These are phyloP conservation scores for Heliosperma pusillum DNA, from an alignment of 148 eudicot genomes.

Conservation along the genomic window DNA sequence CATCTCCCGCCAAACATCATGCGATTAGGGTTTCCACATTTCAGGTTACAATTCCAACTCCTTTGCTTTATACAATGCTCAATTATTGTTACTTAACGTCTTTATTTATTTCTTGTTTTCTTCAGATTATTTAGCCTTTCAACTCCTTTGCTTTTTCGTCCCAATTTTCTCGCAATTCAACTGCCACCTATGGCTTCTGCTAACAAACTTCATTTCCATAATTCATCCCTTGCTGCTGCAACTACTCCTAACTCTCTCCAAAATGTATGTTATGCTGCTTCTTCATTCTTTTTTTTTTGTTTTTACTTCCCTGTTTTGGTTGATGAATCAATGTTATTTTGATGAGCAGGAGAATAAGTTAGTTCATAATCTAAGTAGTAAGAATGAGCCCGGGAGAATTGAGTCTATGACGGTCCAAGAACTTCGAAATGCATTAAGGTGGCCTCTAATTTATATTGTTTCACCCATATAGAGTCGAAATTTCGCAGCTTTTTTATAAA, in stretches of 20 bases:
- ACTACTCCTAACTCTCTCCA: conserved; percentile 19
- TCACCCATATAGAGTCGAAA: not conserved
- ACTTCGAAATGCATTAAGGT: conserved; percentile 63
- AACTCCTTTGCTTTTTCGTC: conserved; percentile 27
- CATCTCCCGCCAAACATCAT: conserved; percentile 11
- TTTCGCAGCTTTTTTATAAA: not conserved
- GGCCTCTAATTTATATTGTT: not conserved
- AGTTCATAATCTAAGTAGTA: conserved; percentile 24
- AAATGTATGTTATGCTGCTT: conserved; percentile 23
- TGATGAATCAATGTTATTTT: conserved; percentile 9
- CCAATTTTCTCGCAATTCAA: conserved; percentile 22
- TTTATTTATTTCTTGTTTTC: not conserved
- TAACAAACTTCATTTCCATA: conserved; percentile 18
- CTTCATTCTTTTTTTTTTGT: not conserved
- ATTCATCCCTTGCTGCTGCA: conserved; percentile 17
- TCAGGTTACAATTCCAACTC: conserved; percentile 2
- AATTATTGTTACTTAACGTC: not conserved
- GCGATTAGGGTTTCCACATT: conserved; percentile 45
- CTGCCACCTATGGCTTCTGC: conserved; percentile 32
- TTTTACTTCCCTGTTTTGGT: conserved; percentile 4
- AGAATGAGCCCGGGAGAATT: conserved; percentile 29
- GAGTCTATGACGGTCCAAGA: conserved; percentile 60
- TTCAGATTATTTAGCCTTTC: conserved; percentile 46
- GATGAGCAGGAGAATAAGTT: conserved; percentile 30
- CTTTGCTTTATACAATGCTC: not conserved